Percentiles rank a stretch among this genome's conserved stretches.
Evolutionary conservation across 345 rosid species (phyloP).

Genomic region (Moricandia moricandioides): DNA sequence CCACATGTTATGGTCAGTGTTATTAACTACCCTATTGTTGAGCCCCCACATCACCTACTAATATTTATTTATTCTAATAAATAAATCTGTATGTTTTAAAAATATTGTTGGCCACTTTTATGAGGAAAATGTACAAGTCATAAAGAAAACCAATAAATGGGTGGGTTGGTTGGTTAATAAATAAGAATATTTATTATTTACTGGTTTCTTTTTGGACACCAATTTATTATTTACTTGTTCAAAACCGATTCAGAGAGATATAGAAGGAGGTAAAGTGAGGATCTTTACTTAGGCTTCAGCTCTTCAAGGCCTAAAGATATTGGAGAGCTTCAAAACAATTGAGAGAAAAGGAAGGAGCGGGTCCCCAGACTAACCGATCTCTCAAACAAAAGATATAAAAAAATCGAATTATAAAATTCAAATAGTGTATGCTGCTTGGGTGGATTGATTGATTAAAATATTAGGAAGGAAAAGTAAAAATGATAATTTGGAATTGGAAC

Average conservation of each 20-base stretch:
- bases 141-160: slow-evolving; percentile 32
- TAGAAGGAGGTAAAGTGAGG: not conserved
- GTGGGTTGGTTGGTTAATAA: slow-evolving; percentile 38
- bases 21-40: slow-evolving; percentile 14
- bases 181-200: slow-evolving; percentile 24
- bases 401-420: not conserved
- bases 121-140: slow-evolving; percentile 12
- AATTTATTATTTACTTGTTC: slow-evolving; percentile 9
- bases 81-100: not conserved
- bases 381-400: slow-evolving; percentile 24
- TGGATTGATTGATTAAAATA: slow-evolving; percentile 19
- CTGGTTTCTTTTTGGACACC: no score
- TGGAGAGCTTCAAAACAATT: slow-evolving; percentile 4
- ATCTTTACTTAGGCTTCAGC: slow-evolving; percentile 12
- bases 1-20: slow-evolving; percentile 11
- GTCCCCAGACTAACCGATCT: slow-evolving; percentile 25
- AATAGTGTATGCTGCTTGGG: slow-evolving; percentile 23
- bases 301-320: not conserved
- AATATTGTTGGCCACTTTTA: not conserved
- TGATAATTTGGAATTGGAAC: slow-evolving; percentile 23
- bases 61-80: not conserved
- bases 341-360: slow-evolving; percentile 15
- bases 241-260: slow-evolving; percentile 17
- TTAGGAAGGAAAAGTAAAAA: not conserved
- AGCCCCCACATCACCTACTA: slow-evolving; percentile 38